Evolutionary conservation across 2,329 filamentous ascomycete genomes (phyloP), one percentile per base, ranked within the genome.

Genomic region (Ustulina deusta): DNA sequence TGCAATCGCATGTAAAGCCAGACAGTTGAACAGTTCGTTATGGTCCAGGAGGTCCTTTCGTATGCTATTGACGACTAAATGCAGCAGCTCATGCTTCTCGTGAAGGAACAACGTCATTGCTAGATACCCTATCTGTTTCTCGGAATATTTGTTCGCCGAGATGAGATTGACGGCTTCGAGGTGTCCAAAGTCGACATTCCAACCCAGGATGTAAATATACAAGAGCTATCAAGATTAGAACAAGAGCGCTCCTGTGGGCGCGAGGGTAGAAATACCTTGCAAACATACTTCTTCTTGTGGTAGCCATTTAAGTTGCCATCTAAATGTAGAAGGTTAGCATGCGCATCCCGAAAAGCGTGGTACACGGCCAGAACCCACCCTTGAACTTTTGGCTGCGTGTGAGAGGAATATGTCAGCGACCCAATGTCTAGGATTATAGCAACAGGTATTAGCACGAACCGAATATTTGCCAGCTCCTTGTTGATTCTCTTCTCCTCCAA

Each of bases 201-300:
- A 99, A 56, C 96, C 96, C 72, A 99, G 88, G 68, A 99, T 99
- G 81, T 99, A 99, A 77, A 99, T 98, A 81, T 99, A 99, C 69
- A 99, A 86, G 74, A 99, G 89, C 90, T 88, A 72, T 61, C 15
- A n/a, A n/a, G 61, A 58, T 60, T 57, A 64, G 58, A 56, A 25
- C 46, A 63, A 25, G 32, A 52, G 25, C 36, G 63, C 66, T 58
- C 58, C 29, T 64, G 22, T 55, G 10, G 59, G 38, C 13, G n/a
- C 6, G 36, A 59, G 48, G 52, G 56, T 25, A 22, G 82, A 89
- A 48, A 44, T 82, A 89, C 87, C 85, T 99, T 99, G 93, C 96
- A 99, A 73, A 99, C 96, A 79, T 99, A 99, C 92, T 99, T 99
- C 88, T 99, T 99, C 86, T 97, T 97, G 85, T 97, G 94, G 79